Conservation (phyloP, 257 asterid species). For the Solanum chiquidenum region DNA sequence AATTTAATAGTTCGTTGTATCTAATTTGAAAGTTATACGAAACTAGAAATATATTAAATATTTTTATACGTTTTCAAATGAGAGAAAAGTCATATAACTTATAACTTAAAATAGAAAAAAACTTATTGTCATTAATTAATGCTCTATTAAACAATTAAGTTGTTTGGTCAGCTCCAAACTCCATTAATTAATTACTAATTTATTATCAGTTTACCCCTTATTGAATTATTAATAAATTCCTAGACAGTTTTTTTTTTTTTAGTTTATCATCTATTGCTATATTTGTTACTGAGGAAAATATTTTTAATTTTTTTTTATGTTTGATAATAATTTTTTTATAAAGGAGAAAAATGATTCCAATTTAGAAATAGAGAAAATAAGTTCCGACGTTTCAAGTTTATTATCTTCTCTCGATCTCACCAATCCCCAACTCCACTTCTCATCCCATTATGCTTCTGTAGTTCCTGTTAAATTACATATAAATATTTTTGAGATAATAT, state of each 20-base stretch:
- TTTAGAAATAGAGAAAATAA: background rate
- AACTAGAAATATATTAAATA: background rate
- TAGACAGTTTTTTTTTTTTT: background rate
- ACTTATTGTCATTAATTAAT: background rate
- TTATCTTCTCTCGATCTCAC: background rate
- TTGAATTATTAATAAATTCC: background rate
- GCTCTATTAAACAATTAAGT: background rate
- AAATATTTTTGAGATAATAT: background rate
- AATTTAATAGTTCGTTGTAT: background rate
- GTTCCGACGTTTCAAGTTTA: fast-evolving
- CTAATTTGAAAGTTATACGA: background rate
- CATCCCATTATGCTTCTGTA: background rate
- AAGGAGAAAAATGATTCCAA: background rate
- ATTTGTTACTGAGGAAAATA: background rate
- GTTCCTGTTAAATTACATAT: background rate
- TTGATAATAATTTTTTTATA: background rate
- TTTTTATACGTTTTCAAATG: background rate
- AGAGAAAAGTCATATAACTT: background rate
- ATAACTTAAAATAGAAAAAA: background rate
- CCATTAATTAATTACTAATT: background rate
- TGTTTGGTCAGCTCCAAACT: slow-evolving; percentile 7
- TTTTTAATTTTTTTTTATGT: background rate
- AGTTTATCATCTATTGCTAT: background rate
- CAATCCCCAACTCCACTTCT: background rate
- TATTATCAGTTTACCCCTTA: background rate